phyloP scores from a whole-genome alignment of 169 alveolate species.

The Eimeria zaria region DNA sequence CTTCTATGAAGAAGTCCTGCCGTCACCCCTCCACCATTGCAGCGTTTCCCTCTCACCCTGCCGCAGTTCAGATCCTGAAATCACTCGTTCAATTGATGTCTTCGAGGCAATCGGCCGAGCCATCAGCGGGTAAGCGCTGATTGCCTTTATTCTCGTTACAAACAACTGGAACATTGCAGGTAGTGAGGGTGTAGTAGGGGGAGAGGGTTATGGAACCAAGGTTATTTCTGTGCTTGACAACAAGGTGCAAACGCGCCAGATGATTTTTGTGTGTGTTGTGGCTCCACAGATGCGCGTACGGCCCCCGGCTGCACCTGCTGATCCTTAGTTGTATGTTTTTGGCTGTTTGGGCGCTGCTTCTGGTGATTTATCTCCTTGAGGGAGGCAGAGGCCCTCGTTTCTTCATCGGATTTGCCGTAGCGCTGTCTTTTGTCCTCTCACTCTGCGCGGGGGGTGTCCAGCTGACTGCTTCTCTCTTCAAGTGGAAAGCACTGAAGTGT shows the following conservation, averaged over 20 bases:
- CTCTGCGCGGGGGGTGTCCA: slow-evolving; percentile 38
- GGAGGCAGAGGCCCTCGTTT: slow-evolving; percentile 20
- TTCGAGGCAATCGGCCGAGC: slow-evolving; percentile 29
- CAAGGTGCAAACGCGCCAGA: neutral
- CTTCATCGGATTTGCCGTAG: slow-evolving; percentile 29
- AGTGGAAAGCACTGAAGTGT: slow-evolving; percentile 57
- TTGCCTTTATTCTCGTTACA: neutral
- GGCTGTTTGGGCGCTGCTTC: slow-evolving; percentile 47
- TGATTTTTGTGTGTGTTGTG: neutral
- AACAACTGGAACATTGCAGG: neutral
- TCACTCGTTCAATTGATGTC: slow-evolving; percentile 24
- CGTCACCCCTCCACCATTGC: neutral
- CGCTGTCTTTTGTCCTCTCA: slow-evolving; percentile 20
- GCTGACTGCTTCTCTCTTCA: slow-evolving; percentile 31
- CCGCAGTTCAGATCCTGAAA: neutral
- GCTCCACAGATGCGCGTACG: slow-evolving; percentile 48
- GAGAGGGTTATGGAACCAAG: neutral
- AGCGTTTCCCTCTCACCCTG: neutral
- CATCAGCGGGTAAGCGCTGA: neutral
- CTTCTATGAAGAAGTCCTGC: neutral
- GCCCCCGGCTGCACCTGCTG: slow-evolving; percentile 23
- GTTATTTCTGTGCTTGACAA: neutral
- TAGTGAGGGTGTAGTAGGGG: neutral
- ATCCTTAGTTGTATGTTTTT: slow-evolving; percentile 6
- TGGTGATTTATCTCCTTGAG: slow-evolving; percentile 25